Evolutionary conservation across 352 stramenopile genomes (phyloP), one percentile per base, ranked within the genome.

Genomic region (Phytopythium cucurbitacearum): DNA sequence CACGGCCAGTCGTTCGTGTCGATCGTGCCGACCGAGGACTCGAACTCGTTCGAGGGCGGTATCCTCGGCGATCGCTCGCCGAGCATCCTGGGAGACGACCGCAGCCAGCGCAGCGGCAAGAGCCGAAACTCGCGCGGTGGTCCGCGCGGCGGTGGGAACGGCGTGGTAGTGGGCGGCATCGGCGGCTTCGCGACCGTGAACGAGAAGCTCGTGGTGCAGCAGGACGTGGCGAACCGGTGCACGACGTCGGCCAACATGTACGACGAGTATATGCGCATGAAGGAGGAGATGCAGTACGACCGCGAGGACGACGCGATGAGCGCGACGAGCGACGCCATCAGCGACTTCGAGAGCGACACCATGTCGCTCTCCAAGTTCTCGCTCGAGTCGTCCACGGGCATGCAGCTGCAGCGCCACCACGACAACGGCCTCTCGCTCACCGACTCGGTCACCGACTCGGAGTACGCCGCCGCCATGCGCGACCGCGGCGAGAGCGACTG

Each of bases 241-340:
- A 81, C 73, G 13, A 69, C 73, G 56, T 81, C 64, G 35, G 65
- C 70, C 21, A 86, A 89, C 58, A 73, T 89, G 48, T 85, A 86
- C 40, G 72, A 69, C 34, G 79, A 89, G 67, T 89, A 89, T 50
- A 51, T 89, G 49, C 78, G 78, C 40, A 87, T 86, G 76, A 89
- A 89, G 62, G 62, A 89, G 34, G 79, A 89, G 62, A 85, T 86
- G 75, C 66, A 87, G 53, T 85, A 69, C 46, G 78, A 85, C 42
- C 50, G 69, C 4, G 57, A 71, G 41, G 70, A 55, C 28, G 54
- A 73, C 41, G 49, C 53, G 65, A 65, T 53, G 51, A 80, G 21
- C 42, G 71, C 53, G 39, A 73, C 78, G 53, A 73, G 67, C 33
- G 73, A 80, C 35, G 69, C 53, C 5, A 67, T 85, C 49, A 87